A percentile compares a stretch with the other conserved stretches of the same genome.
phyloP scores from a whole-genome alignment of 495 filamentous ascomycete genomes.

The Penicillium flavigenum region DNA sequence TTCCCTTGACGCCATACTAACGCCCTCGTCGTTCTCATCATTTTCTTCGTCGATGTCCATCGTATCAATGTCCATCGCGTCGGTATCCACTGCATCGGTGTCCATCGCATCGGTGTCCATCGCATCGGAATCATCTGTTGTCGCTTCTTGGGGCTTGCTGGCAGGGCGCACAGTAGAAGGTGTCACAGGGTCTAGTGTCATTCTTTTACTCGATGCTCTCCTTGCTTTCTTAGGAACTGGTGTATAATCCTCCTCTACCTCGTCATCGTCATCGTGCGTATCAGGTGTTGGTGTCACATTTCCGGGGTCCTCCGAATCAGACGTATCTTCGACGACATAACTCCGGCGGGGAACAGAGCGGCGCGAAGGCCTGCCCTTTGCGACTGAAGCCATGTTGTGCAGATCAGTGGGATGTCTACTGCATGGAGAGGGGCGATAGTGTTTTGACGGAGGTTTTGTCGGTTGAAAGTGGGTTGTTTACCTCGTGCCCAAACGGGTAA shows the following conservation, averaged over 20 bases:
- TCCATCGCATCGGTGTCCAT: conserved; percentile 38
- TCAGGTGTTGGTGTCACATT: conserved; percentile 51
- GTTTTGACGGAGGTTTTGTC: conserved; percentile 27
- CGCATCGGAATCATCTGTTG: conserved; percentile 33
- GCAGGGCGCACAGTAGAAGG: conserved; percentile 41
- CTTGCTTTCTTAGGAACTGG: conserved; percentile 59
- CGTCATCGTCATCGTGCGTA: conserved; percentile 45
- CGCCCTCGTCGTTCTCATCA: conserved; percentile 35
- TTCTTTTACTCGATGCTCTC: conserved; percentile 54
- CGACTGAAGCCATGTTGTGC: conserved; percentile 55
- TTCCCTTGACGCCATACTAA: conserved; percentile 43
- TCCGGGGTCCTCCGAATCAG: conserved; percentile 64
- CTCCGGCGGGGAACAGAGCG: conserved; percentile 68
- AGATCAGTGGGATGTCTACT: conserved; percentile 21
- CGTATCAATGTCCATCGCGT: conserved; percentile 25
- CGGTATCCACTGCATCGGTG: conserved; percentile 17
- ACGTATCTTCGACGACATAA: conserved; percentile 69
- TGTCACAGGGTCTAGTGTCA: conserved; percentile 53
- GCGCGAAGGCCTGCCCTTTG: conserved; percentile 72
- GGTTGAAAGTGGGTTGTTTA: conserved; percentile 50
- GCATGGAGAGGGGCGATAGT: conserved; percentile 30
- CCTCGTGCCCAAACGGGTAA: conserved; percentile 41
- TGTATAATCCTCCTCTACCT: conserved; percentile 74
- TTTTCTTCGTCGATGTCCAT: conserved; percentile 20
- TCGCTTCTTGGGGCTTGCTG: conserved; percentile 38